Conservation (phyloP, 306 rosid species). For the Erythrophleum fordii region DNA sequence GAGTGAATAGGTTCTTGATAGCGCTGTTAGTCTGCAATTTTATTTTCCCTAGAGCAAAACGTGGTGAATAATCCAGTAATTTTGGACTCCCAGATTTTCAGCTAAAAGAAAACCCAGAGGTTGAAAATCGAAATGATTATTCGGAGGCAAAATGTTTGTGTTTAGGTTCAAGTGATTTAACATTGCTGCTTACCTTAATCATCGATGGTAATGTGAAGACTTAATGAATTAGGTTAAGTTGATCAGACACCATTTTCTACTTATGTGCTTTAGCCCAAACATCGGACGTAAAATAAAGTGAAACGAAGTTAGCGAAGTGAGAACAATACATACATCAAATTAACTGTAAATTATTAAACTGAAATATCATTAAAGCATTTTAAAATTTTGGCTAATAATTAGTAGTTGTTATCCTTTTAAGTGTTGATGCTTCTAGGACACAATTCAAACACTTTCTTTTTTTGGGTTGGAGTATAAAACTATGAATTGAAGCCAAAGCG, state of each 20-base stretch:
- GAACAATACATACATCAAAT: no score
- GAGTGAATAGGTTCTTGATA: background rate
- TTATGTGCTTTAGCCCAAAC: background rate
- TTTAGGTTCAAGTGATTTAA: background rate
- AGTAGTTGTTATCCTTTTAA: no score
- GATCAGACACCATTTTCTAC: no score
- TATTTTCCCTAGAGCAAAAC: background rate
- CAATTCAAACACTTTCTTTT: no score
- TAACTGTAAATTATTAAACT: no score
- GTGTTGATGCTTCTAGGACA: no score
- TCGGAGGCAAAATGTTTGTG: background rate
- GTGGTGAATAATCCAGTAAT: no score
- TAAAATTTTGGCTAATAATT: no score
- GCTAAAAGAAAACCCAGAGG: background rate
- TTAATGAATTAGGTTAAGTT: background rate
- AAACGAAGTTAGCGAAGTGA: no score
- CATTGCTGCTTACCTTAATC: background rate
- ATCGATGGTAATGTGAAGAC: background rate
- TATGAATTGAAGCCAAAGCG: no score
- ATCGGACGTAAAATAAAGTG: background rate
- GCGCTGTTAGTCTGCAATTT: background rate
- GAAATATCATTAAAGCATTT: no score
- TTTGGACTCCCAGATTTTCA: background rate
- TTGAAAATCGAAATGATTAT: background rate
- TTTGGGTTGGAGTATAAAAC: no score